Evolutionary conservation across 1,139 yeast species (phyloP).

Genomic region (Kurtzmaniella quercitrusa): DNA sequence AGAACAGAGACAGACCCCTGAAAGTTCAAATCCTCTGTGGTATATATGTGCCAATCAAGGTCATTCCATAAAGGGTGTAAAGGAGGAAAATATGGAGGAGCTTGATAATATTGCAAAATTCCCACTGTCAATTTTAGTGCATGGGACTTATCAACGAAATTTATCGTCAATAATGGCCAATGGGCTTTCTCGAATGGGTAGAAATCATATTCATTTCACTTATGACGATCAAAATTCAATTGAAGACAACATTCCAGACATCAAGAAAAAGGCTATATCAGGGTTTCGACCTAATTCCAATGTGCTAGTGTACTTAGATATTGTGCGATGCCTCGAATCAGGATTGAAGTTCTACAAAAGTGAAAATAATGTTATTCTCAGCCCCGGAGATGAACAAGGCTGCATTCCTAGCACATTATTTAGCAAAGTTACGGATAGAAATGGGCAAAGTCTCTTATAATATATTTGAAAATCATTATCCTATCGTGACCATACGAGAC

Average conservation of each 20-base stretch:
- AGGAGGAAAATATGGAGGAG: conserved; percentile 37
- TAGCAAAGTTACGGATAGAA: conserved; percentile 24
- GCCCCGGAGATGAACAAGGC: conserved; percentile 59
- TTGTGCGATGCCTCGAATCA: conserved; percentile 36
- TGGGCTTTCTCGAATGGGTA: conserved; percentile 64
- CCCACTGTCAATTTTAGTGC: conserved; percentile 49
- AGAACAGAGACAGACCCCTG: conserved; percentile 6
- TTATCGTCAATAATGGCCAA: conserved; percentile 44
- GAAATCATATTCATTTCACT: conserved; percentile 81
- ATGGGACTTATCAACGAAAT: conserved; percentile 69
- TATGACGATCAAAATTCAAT: conserved; percentile 14
- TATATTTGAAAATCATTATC: too few species aligned
- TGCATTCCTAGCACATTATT: conserved; percentile 45
- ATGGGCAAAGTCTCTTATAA: conserved; percentile 2
- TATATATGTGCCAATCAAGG: conserved; percentile 89
- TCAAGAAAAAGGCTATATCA: conserved; percentile 46
- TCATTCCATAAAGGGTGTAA: conserved; percentile 59
- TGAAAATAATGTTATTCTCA: conserved; percentile 70
- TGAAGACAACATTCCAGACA: conserved; percentile 3
- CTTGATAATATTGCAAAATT: conserved; percentile 20
- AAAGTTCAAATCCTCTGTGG: conserved; percentile 14
- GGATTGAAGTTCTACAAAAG: conserved; percentile 61
- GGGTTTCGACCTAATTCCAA: conserved; percentile 68
- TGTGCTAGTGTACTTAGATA: conserved; percentile 62
- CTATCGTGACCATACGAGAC: neutral